Evolutionary conservation across 129 eudicot species (phyloP).

Genomic region (Glebionis coronaria): DNA sequence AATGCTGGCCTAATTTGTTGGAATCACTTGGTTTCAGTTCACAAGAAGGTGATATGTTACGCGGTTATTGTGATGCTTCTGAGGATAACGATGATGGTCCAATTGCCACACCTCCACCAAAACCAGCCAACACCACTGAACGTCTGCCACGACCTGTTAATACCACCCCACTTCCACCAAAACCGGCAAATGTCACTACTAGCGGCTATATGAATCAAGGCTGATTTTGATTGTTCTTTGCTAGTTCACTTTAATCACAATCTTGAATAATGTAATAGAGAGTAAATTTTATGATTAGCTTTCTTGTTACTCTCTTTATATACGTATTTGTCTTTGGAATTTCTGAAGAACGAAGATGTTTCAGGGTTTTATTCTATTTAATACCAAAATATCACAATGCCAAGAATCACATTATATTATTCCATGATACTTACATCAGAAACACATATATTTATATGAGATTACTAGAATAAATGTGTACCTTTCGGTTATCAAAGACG

Average conservation of each 20-base stretch:
- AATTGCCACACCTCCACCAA: slow-evolving; percentile 21
- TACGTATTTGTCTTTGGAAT: not conserved
- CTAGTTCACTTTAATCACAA: not conserved
- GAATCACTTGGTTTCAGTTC: slow-evolving; percentile 48
- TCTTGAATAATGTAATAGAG: slow-evolving; percentile 20
- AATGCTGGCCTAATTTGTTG: slow-evolving; percentile 65
- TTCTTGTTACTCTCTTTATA: not conserved
- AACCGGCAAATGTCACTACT: not conserved
- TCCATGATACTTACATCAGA: too few species aligned
- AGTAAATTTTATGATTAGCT: not conserved
- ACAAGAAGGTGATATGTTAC: slow-evolving; percentile 57
- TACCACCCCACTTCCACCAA: not conserved
- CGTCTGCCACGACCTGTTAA: not conserved
- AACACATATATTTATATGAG: too few species aligned
- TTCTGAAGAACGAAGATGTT: too few species aligned
- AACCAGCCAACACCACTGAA: not conserved
- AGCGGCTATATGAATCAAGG: not conserved
- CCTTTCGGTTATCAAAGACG: too few species aligned
- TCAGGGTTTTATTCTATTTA: too few species aligned
- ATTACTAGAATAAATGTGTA: too few species aligned
- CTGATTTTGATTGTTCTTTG: slow-evolving; percentile 1
- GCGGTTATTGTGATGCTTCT: slow-evolving; percentile 55
- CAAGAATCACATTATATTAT: too few species aligned
- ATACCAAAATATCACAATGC: too few species aligned
- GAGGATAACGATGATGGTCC: slow-evolving; percentile 12